These are phyloP conservation scores for Sugiyamaella floridensis DNA, from an alignment of 805 yeast genomes.

Conservation along the genomic window DNA sequence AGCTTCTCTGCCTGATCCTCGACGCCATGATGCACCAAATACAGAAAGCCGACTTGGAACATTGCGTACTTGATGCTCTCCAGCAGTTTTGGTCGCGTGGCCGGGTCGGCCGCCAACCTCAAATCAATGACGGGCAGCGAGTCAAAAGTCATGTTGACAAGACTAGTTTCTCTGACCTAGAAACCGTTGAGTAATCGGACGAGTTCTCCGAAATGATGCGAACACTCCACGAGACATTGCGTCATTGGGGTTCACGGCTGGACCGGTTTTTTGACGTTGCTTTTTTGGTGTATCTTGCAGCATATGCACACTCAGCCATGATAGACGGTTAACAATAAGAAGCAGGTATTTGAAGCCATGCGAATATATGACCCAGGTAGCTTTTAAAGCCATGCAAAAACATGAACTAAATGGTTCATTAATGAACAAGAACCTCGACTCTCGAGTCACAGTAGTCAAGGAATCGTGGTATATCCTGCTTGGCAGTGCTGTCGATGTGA, in stretches of 20 bases:
- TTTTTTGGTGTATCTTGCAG: no score
- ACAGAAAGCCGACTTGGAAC: constrained; percentile 50
- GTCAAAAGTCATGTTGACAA: constrained; percentile 15
- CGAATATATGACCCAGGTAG: no score
- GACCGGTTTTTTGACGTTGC: neutral
- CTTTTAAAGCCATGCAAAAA: neutral
- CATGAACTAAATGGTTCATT: neutral
- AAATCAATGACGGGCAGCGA: constrained; percentile 36
- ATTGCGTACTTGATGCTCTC: constrained; percentile 37
- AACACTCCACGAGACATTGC: neutral
- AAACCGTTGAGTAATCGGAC: neutral
- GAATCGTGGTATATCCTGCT: neutral
- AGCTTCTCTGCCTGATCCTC: constrained; percentile 34
- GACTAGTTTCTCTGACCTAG: neutral
- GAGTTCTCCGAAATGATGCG: neutral
- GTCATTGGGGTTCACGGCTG: neutral
- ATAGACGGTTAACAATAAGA: no score
- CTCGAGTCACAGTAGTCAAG: neutral
- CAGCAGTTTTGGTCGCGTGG: constrained; percentile 39
- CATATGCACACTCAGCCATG: neutral
- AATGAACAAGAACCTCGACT: neutral
- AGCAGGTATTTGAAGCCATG: no score
- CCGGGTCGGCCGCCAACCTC: constrained; percentile 35
- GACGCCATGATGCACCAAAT: constrained; percentile 43
- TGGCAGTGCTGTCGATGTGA: neutral